Percentiles rank a stretch among this genome's conserved stretches.
These are phyloP conservation scores for Zasmidium citrigriseum DNA, from an alignment of 2,329 filamentous ascomycete genomes.

Conservation along the genomic window DNA sequence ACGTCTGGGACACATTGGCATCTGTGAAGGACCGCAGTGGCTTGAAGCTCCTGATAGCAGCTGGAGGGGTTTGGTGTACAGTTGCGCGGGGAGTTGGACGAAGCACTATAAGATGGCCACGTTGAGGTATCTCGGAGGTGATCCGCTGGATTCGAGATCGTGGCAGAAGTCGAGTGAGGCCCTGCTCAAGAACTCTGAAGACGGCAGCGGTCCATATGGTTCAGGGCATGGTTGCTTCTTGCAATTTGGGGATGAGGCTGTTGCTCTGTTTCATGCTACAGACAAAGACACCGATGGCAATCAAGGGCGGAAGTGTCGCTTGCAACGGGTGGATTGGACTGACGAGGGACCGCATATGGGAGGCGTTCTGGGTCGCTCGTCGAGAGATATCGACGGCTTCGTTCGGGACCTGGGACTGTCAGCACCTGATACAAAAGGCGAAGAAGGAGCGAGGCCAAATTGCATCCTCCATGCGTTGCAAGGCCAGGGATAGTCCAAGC, in stretches of 20 bases:
- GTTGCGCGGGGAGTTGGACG: constrained; percentile 49
- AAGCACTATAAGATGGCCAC: constrained; percentile 52
- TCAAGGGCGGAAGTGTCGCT: constrained; percentile 46
- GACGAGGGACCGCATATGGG: constrained; percentile 46
- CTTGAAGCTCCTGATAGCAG: constrained; percentile 20
- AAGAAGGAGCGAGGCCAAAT: neutral
- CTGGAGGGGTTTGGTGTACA: constrained; percentile 50
- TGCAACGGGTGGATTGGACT: constrained; percentile 44
- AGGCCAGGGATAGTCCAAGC: neutral
- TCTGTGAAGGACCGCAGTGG: constrained; percentile 45
- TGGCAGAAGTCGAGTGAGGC: constrained; percentile 45
- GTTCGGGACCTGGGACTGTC: constrained; percentile 19
- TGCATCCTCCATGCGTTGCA: neutral
- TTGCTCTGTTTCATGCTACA: constrained; percentile 49
- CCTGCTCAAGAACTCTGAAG: constrained; percentile 40
- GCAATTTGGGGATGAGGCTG: constrained; percentile 42
- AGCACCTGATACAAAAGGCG: neutral
- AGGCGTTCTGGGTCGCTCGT: constrained; percentile 38
- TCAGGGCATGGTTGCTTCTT: constrained; percentile 51
- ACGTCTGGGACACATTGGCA: constrained; percentile 40
- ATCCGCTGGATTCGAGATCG: constrained; percentile 38
- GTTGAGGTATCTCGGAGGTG: constrained; percentile 42
- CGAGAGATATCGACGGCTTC: constrained; percentile 34
- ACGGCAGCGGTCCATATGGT: constrained; percentile 42
- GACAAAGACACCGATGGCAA: constrained; percentile 46